These are phyloP conservation scores for Coemansia sp. DNA, from an alignment of 192 early-diverging fungal species.

Conservation along the genomic window DNA sequence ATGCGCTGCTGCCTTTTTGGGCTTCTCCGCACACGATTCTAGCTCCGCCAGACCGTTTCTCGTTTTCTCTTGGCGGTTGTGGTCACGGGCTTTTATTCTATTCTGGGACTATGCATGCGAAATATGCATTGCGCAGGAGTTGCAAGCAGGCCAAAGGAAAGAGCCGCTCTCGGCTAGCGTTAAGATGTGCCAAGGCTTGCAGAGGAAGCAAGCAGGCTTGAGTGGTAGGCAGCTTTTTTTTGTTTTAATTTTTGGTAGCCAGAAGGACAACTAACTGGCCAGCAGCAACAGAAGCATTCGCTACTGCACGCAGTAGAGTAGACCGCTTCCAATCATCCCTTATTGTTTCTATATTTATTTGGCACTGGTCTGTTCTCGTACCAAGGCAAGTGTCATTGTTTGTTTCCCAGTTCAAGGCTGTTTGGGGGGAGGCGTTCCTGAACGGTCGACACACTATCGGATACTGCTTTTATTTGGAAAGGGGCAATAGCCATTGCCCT, in stretches of 20 bases:
- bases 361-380: neutral
- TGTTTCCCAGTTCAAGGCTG: neutral
- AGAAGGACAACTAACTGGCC: too few species aligned
- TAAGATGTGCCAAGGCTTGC: neutral
- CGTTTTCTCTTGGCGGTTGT: neutral
- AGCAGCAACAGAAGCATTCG: too few species aligned
- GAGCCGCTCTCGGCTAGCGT: neutral
- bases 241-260: neutral
- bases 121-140: neutral
- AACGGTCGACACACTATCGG: neutral
- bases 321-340: neutral
- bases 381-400: neutral
- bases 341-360: neutral
- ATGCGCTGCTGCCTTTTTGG: neutral
- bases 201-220: neutral
- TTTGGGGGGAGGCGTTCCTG: constrained; percentile 3
- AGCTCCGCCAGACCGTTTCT: neutral
- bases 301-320: neutral
- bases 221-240: neutral
- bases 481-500: neutral
- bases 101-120: neutral
- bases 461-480: constrained; percentile 10
- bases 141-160: neutral
- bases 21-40: neutral
- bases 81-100: neutral